phyloP scores from a whole-genome alignment of 805 yeast genomes.

The Sugiyamaella marilandica region DNA sequence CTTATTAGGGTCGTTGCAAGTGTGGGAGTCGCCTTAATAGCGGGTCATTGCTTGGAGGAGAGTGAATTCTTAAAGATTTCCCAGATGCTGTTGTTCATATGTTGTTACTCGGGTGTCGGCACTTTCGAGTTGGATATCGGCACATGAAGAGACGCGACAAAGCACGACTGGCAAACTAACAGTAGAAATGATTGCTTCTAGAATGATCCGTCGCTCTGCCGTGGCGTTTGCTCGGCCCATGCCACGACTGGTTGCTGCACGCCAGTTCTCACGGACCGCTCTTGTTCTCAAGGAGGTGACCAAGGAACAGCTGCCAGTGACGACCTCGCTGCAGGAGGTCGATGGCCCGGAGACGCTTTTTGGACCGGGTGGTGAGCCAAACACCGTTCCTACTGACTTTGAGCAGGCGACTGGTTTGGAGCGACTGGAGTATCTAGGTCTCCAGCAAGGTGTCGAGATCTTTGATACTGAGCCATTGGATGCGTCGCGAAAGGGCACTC shows the following conservation, averaged over 20 bases:
- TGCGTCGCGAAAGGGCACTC: constrained; percentile 83
- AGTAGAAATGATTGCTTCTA: constrained; percentile 2
- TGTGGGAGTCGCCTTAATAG: no score
- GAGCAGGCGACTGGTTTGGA: constrained; percentile 99
- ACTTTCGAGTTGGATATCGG: no score
- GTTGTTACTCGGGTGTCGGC: no score
- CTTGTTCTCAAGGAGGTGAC: constrained; percentile 29
- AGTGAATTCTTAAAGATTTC: no score
- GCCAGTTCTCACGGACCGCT: constrained; percentile 6
- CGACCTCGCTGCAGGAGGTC: constrained; percentile 68
- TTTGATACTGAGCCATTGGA: constrained; percentile 82
- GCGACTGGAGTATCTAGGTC: constrained; percentile 91
- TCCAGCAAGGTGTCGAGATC: constrained; percentile 91
- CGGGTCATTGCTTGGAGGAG: no score
- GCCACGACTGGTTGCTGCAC: background rate
- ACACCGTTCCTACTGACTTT: constrained; percentile 84
- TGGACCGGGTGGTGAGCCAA: constrained; percentile 84
- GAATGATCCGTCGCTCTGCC: constrained; percentile 3
- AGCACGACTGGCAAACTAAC: no score
- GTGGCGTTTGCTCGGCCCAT: constrained; percentile 7
- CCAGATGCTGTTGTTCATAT: no score
- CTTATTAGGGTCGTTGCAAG: no score
- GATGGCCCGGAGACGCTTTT: constrained; percentile 70
- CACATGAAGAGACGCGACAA: no score
- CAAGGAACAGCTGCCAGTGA: constrained; percentile 43